Percentiles rank a stretch among this genome's conserved stretches.
Evolutionary conservation across 441 rosid species (phyloP).

Genomic region (Eruca vesicaria): DNA sequence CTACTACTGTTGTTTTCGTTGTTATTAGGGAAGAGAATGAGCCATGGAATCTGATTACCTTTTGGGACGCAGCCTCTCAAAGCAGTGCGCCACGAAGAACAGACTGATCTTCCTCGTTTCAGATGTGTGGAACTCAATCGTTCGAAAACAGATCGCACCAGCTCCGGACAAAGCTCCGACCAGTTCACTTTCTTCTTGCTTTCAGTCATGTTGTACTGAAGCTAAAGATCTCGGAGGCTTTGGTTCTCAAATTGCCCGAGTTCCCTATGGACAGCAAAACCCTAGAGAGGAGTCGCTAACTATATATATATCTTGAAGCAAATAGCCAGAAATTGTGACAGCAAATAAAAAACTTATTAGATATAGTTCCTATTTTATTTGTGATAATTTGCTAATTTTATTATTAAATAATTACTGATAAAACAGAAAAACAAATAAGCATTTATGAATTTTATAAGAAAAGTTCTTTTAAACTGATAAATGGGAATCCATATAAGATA

Average conservation of each 20-base stretch:
- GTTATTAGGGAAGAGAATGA: constrained; percentile 1
- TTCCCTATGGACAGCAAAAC: too few species aligned
- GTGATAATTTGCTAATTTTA: too few species aligned
- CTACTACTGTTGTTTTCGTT: not conserved
- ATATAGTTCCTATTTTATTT: too few species aligned
- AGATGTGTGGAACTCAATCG: not conserved
- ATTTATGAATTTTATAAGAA: too few species aligned
- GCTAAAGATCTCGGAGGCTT: not conserved
- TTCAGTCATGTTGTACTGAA: not conserved
- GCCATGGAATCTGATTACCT: constrained; percentile 9
- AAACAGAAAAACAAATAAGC: too few species aligned
- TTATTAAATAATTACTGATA: too few species aligned
- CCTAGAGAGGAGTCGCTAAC: too few species aligned
- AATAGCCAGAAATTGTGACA: too few species aligned
- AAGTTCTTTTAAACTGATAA: too few species aligned
- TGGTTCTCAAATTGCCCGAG: not conserved
- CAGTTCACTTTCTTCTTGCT: not conserved
- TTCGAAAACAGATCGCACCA: not conserved
- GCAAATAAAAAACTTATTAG: too few species aligned
- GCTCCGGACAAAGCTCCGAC: constrained; percentile 12
- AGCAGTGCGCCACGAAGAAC: constrained; percentile 2
- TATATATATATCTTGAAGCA: too few species aligned
- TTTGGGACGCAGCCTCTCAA: not conserved
- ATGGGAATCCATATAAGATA: too few species aligned
- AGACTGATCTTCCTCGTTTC: constrained; percentile 5